Conservation (phyloP, 352 stramenopile species). For the Phytopythium montanum region DNA sequence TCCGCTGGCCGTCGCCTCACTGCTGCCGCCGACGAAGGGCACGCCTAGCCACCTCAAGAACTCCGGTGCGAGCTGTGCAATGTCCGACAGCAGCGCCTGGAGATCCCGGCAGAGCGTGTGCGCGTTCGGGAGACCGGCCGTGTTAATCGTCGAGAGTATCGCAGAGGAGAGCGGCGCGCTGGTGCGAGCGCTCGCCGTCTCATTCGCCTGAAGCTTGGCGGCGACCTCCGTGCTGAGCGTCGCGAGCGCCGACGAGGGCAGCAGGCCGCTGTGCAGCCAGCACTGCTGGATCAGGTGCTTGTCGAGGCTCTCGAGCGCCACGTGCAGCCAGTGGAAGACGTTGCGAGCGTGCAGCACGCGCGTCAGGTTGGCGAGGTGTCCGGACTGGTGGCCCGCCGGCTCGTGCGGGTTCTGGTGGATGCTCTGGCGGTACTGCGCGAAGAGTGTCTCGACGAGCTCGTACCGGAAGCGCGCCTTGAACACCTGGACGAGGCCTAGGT, state of each 20-base stretch:
- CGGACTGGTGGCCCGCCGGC: constrained; percentile 18
- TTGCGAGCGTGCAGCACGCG: constrained; percentile 71
- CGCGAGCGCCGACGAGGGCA: constrained; percentile 62
- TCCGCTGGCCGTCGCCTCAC: constrained; percentile 13
- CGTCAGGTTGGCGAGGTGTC: constrained; percentile 9
- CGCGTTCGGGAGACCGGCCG: constrained; percentile 28
- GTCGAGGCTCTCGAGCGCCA: constrained; percentile 70
- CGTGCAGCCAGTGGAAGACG: constrained; percentile 82
- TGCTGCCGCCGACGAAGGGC: not conserved
- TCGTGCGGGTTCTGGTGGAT: constrained; percentile 33
- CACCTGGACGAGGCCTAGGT: constrained; percentile 68
- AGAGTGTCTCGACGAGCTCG: constrained; percentile 77
- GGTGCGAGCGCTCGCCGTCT: not conserved
- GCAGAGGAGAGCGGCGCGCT: constrained; percentile 6
- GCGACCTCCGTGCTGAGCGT: constrained; percentile 42
- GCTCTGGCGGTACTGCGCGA: constrained; percentile 52
- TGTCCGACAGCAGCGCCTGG: constrained; percentile 53
- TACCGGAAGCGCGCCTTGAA: constrained; percentile 80
- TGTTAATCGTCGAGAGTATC: constrained; percentile 8
- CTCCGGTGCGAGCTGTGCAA: constrained; percentile 55
- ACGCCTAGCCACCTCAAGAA: constrained; percentile 76
- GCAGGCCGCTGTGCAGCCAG: constrained; percentile 69
- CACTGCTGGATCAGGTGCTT: constrained; percentile 64
- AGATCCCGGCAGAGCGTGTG: constrained; percentile 50
- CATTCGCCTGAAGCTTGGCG: constrained; percentile 11